Evolutionary conservation across 2,329 filamentous ascomycete genomes (phyloP).

Genomic region (Botrytis porri): DNA sequence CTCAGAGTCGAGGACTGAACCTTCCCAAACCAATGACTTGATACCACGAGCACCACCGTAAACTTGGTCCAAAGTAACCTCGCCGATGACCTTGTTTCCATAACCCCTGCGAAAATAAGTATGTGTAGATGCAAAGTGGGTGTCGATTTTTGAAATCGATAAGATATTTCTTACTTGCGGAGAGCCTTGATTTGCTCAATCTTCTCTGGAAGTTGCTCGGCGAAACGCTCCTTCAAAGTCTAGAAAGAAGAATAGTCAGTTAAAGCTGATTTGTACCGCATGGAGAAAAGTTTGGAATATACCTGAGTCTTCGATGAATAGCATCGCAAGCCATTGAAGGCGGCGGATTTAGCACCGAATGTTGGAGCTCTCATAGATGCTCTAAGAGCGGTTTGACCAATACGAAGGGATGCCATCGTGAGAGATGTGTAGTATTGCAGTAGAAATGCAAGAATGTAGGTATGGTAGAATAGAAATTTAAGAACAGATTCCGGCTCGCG

Average conservation of each 20-base stretch:
- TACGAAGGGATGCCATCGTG: slow-evolving; percentile 80
- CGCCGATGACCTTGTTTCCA: slow-evolving; percentile 91
- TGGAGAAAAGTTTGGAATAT: slow-evolving; percentile 38
- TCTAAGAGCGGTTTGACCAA: slow-evolving; percentile 79
- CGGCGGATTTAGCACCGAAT: slow-evolving; percentile 65
- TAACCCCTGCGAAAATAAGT: slow-evolving; percentile 64
- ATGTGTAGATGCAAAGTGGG: slow-evolving; percentile 16
- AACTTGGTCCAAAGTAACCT: slow-evolving; percentile 98
- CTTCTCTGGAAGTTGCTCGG: slow-evolving; percentile 91
- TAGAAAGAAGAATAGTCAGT: slow-evolving; percentile 41
- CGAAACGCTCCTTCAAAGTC: slow-evolving; percentile 98
- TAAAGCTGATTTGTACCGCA: slow-evolving; percentile 29
- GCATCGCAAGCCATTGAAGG: slow-evolving; percentile 81
- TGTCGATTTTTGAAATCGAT: not conserved
- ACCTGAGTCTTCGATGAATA: slow-evolving; percentile 94
- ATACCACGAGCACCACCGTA: slow-evolving; percentile 99
- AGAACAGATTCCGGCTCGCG: slow-evolving; percentile 13
- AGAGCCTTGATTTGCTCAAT: slow-evolving; percentile 99
- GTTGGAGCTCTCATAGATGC: slow-evolving; percentile 66
- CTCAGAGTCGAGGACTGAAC: slow-evolving; percentile 95
- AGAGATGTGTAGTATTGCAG: slow-evolving; percentile 5
- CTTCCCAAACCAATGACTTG: slow-evolving; percentile 98
- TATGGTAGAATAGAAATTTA: slow-evolving; percentile 38
- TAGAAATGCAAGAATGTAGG: slow-evolving; percentile 30
- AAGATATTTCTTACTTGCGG: slow-evolving; percentile 68